phyloP scores from a whole-genome alignment of 139 green algal genomes.

The Protoeuglena noctilucae region DNA sequence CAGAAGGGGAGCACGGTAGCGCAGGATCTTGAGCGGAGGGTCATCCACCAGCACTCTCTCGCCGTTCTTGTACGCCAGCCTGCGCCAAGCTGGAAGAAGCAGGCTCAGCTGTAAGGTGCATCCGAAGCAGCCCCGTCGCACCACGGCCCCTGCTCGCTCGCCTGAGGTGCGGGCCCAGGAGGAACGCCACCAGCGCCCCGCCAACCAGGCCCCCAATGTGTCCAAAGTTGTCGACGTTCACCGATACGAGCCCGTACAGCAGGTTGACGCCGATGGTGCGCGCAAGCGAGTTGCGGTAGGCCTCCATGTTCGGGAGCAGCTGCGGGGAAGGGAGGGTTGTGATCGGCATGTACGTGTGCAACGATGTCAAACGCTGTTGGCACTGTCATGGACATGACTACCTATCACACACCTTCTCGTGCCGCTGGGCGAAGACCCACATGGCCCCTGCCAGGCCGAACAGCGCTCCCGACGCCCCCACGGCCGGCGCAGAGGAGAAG shows the following conservation, averaged over 20 bases:
- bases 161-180: slow-evolving; percentile 1
- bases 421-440: background rate
- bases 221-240: background rate
- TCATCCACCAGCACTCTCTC: too few species aligned
- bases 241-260: background rate
- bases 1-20: too few species aligned
- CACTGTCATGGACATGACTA: too few species aligned
- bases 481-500: background rate
- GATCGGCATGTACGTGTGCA: slow-evolving; percentile 1
- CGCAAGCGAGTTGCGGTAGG: background rate
- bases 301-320: too few species aligned
- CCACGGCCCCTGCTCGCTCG: too few species aligned
- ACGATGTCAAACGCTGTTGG: too few species aligned
- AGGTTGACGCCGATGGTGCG: background rate
- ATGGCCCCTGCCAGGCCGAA: slow-evolving; percentile 3
- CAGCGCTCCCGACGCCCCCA: slow-evolving; percentile 4
- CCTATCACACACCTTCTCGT: too few species aligned
- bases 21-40: too few species aligned
- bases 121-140: too few species aligned
- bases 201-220: slow-evolving; percentile 1
- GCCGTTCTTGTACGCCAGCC: too few species aligned
- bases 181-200: background rate
- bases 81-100: too few species aligned
- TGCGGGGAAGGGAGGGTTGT: background rate
- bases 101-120: too few species aligned